Base-by-base conservation (phyloP, 1,284 basidiomycete species). In the Apiotrichum gamsii region DNA sequence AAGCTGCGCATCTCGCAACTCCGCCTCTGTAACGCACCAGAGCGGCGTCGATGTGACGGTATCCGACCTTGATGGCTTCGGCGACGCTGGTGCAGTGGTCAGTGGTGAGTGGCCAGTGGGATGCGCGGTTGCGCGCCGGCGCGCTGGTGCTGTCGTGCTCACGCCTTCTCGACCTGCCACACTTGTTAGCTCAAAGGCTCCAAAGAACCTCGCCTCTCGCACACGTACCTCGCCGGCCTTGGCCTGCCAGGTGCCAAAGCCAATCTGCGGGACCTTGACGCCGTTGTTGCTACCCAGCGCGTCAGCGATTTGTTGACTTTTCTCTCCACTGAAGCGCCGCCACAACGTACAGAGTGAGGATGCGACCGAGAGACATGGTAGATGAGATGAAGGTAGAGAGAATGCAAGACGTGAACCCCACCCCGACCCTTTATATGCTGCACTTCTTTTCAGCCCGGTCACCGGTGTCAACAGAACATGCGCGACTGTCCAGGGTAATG, bases 201-300 rank as follows among this genome's bases (percentile, higher is more conserved):
- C n/a, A n/a, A n/a, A n/a, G n/a, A n/a, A n/a, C n/a, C n/a, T n/a
- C n/a, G n/a, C n/a, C n/a, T n/a, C 8, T 28, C 6, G 11, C 25
- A 28, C 25, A 28, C 23, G n/a, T 25, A 89, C 88, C 67, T 90
- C 84, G 21, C 82, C 77, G 15, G 84, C 83, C 63, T 81, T 75
- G 20, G 84, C 84, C 43, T 82, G 76, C 87, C 87, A 90, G 23
- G 87, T 90, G 9, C 87, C 87, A 34, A 89, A 78, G 37, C 88
- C 88, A 60, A 87, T 80, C 70, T 83, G 80, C 35, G 83, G 84
- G 53, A 87, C 40, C 41, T 52, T 49, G 20, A 62, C 46, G 39
- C 61, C 64, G 52, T 59, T 61, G 58, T 62, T 62, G 18, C 40
- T 42, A n/a, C 4, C 14, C 6, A 28, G n/a, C n/a, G n/a, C n/a